Percentiles rank a stretch among this genome's conserved stretches.
phyloP scores from a whole-genome alignment of 2,329 filamentous ascomycete species.

The Pezicula neosporulosa region DNA sequence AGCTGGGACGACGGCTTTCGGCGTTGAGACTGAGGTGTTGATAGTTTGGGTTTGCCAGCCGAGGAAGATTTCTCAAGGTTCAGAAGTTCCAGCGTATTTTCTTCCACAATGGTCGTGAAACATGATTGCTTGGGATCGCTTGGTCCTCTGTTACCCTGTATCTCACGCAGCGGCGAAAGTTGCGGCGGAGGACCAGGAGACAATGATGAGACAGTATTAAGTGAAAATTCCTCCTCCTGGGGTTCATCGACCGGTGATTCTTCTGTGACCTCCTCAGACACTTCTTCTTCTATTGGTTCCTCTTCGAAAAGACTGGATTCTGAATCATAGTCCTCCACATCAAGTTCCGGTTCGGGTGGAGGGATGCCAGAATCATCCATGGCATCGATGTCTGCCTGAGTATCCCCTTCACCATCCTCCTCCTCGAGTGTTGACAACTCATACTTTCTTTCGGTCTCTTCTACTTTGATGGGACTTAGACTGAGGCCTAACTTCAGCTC shows the following conservation, averaged over 20 bases:
- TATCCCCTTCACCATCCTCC: slow-evolving; percentile 27
- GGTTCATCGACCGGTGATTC: slow-evolving; percentile 14
- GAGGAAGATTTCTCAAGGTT: slow-evolving; percentile 32
- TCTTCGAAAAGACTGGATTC: slow-evolving; percentile 45
- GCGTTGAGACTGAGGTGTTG: slow-evolving; percentile 12
- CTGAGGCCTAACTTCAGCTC: slow-evolving; percentile 66
- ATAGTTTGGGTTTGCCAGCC: slow-evolving; percentile 26
- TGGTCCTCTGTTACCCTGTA: slow-evolving; percentile 22
- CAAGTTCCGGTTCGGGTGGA: slow-evolving; percentile 21
- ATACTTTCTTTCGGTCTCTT: slow-evolving; percentile 43
- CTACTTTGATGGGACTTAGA: slow-evolving; percentile 55
- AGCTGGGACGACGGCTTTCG: slow-evolving; percentile 7
- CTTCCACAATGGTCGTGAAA: slow-evolving; percentile 44
- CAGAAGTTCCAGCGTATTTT: slow-evolving; percentile 41
- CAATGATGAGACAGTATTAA: slow-evolving; percentile 19
- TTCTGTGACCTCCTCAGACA: slow-evolving; percentile 16
- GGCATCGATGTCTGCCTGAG: slow-evolving; percentile 30
- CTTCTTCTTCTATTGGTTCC: slow-evolving; percentile 32
- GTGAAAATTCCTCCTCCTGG: slow-evolving; percentile 12
- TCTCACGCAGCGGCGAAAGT: slow-evolving; percentile 42
- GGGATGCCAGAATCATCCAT: slow-evolving; percentile 24
- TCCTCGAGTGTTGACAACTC: slow-evolving; percentile 25
- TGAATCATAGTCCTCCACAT: slow-evolving; percentile 3
- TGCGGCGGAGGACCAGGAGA: slow-evolving; percentile 24
- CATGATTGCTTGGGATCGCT: slow-evolving; percentile 32